Conservation (phyloP, 345 rosid genomes). For the Gossypium australe region DNA sequence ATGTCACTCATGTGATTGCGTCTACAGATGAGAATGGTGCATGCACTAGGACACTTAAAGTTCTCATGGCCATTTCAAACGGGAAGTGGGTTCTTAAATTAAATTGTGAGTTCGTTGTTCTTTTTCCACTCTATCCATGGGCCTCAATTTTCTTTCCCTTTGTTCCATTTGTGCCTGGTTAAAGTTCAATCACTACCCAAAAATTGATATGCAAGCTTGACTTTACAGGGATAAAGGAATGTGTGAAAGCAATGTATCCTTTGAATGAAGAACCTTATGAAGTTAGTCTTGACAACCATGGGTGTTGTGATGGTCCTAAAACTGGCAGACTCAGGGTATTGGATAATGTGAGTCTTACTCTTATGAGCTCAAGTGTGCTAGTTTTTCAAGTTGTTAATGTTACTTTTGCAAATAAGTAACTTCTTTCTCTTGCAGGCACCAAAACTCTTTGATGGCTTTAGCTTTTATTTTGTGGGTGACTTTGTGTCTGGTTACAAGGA, state of each 20-base stretch:
- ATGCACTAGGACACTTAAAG: conserved; percentile 72
- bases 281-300: conserved; percentile 65
- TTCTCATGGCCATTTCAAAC: conserved; percentile 75
- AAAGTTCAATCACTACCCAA: not conserved
- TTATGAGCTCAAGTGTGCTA: not conserved
- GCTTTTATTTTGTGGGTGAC: conserved; percentile 56
- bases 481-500: conserved; percentile 52
- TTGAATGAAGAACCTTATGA: conserved; percentile 71
- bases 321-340: conserved; percentile 60
- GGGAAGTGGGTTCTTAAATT: conserved; percentile 78
- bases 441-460: conserved; percentile 61
- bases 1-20: conserved; percentile 83
- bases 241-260: conserved; percentile 45
- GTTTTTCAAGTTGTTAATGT: not conserved
- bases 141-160: not conserved
- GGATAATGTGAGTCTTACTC: conserved; percentile 38
- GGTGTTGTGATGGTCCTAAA: conserved; percentile 61
- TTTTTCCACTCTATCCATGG: not conserved
- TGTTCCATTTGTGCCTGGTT: not conserved
- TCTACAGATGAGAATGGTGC: conserved; percentile 63
- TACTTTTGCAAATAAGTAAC: not conserved
- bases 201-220: not conserved
- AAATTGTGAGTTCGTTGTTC: conserved; percentile 48
- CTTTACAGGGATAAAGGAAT: conserved; percentile 73
- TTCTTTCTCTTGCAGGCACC: conserved; percentile 42